Conservation (phyloP, 2,329 filamentous ascomycete species). For the Cercospora zeina region DNA sequence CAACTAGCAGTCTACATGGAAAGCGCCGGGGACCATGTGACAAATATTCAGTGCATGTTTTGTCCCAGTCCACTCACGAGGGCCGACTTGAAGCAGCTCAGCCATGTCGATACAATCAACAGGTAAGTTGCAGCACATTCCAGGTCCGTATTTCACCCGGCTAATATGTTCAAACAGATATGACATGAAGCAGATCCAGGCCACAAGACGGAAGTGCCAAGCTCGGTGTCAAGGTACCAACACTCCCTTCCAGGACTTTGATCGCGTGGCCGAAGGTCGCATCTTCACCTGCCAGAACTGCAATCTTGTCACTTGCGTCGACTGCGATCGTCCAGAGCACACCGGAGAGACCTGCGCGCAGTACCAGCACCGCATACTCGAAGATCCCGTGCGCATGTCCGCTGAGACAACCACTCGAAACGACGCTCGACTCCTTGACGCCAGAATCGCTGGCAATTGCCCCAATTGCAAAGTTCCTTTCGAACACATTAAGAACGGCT, state of each 20-base stretch:
- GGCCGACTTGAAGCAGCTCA: neutral
- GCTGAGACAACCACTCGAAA: conserved; percentile 1
- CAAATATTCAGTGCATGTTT: conserved; percentile 27
- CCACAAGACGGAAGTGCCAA: conserved; percentile 18
- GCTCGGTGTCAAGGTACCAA: conserved; percentile 16
- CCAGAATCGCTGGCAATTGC: conserved; percentile 1
- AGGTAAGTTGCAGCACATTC: neutral
- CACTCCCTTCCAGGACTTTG: neutral
- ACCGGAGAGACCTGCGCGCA: conserved; percentile 6
- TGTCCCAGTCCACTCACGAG: conserved; percentile 11
- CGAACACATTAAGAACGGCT: conserved; percentile 8
- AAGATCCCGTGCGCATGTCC: neutral
- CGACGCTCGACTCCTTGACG: neutral
- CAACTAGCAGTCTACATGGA: neutral
- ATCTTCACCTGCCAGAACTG: conserved; percentile 27
- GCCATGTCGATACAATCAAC: conserved; percentile 6
- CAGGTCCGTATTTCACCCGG: neutral
- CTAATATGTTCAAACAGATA: neutral
- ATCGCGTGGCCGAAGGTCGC: conserved; percentile 21
- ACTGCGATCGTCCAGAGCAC: conserved; percentile 27
- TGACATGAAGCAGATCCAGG: neutral
- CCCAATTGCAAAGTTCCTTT: conserved; percentile 3
- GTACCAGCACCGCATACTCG: neutral
- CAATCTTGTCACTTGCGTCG: conserved; percentile 16
- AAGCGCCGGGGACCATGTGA: neutral